Base-by-base conservation (phyloP, 306 rosid species). In the Dalbergia oliveri region DNA sequence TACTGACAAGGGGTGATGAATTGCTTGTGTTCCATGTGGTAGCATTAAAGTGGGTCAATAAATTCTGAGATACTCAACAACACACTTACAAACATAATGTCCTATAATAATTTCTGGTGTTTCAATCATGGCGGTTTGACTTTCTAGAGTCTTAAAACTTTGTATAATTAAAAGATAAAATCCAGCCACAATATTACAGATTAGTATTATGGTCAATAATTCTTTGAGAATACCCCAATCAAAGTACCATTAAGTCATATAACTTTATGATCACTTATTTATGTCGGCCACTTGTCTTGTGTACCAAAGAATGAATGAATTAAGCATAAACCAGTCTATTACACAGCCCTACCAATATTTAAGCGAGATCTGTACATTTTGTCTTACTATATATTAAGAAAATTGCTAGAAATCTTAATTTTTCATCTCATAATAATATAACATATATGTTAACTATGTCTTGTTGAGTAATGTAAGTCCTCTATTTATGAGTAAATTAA, bases 81-180 rank as follows among this genome's bases (percentile, higher is more conserved):
- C 41, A 37, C 5, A 6, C 39, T n/a, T n/a, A 35, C 7, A 37
- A 6, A 26, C 64, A 73, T 58, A 8, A 58, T 60, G 41, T 4
- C 23, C 14, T 44, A 23, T 33, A 60, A 19, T 18, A 37, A 37
- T 3, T 68, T 76, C 64, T 65, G 34, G 35, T 76, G 37, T 39
- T 76, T 77, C 65, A 51, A 15, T 75, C 8, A 15, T 15, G 78
- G 57, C 31, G 19, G 45, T 59, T 58, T 73, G 19, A 73, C 41
- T 45, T 34, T 66, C 66, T 37, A 76, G 53, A 76, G 34, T 19
- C 7, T 50, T 15, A 6, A 50, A 15, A 50, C 19, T 43, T 44
- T 57, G 43, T 63, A 65, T 64, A 63, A 63, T 13, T 65, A 16
- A 37, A 21, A 50, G 43, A 51, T 53, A 35, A 39, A 19, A 60